These are phyloP conservation scores for Saccharomycopsis vini DNA, from an alignment of 805 yeast genomes.

Conservation along the genomic window DNA sequence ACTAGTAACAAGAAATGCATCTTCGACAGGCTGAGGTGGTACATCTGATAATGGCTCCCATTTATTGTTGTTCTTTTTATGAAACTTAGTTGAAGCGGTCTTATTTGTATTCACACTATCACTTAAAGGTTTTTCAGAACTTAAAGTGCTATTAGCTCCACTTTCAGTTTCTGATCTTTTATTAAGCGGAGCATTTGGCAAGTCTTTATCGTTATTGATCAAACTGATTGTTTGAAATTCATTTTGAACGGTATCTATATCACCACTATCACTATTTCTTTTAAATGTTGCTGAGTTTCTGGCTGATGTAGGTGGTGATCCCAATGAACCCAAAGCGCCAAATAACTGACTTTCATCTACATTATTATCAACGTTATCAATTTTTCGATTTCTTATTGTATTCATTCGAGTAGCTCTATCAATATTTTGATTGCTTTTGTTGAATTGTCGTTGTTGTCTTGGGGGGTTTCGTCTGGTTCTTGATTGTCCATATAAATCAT, in stretches of 20 bases:
- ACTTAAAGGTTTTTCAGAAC: neutral
- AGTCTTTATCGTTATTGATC: slow-evolving; percentile 14
- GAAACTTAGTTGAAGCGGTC: neutral
- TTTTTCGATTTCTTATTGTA: slow-evolving; percentile 17
- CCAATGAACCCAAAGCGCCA: slow-evolving; percentile 20
- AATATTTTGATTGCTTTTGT: neutral
- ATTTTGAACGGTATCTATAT: slow-evolving; percentile 3
- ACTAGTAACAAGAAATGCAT: slow-evolving; percentile 18
- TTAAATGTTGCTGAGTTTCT: slow-evolving; percentile 17
- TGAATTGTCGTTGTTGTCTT: too few relatives aligned
- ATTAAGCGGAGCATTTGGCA: slow-evolving; percentile 15
- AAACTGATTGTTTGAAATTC: slow-evolving; percentile 10
- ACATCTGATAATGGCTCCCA: slow-evolving; percentile 20
- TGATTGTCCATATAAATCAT: neutral
- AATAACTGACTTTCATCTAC: slow-evolving; percentile 11
- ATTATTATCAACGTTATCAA: slow-evolving; percentile 15
- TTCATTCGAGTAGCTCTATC: slow-evolving; percentile 1
- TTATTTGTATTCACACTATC: neutral
- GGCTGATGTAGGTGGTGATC: slow-evolving; percentile 18
- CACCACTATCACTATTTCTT: slow-evolving; percentile 10
- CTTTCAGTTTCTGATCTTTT: neutral
- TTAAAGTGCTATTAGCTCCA: neutral
- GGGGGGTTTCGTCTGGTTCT: neutral
- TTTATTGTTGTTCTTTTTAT: slow-evolving; percentile 7
- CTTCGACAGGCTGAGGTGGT: slow-evolving; percentile 17